phyloP scores from a whole-genome alignment of 352 stramenopile species.

The Phytopythium helicoides region DNA sequence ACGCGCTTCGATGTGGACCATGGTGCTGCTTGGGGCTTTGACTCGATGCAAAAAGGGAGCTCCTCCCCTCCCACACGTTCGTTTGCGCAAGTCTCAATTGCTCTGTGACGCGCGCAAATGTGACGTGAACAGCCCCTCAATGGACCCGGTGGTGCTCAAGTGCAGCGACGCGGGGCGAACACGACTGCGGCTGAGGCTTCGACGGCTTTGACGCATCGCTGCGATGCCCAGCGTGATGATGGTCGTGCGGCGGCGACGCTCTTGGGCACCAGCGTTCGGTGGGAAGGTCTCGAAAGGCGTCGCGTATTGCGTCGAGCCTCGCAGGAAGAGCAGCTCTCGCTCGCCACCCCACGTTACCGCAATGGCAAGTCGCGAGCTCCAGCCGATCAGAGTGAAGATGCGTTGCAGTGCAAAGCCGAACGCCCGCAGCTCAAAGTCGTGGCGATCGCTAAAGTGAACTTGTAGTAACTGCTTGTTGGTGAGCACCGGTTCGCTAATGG shows the following conservation, averaged over 20 bases:
- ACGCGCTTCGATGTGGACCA: constrained; percentile 52
- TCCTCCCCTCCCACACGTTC: no score
- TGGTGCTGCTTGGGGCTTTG: constrained; percentile 6
- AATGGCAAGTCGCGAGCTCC: not conserved
- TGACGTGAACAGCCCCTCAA: no score
- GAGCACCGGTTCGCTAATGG: not conserved
- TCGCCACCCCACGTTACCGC: not conserved
- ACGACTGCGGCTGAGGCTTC: no score
- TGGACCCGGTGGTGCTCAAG: no score
- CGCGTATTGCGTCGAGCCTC: constrained; percentile 1
- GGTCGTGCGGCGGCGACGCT: not conserved
- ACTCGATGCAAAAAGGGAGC: not conserved
- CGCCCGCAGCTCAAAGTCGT: constrained; percentile 1
- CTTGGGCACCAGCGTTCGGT: not conserved
- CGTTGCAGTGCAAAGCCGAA: constrained; percentile 3
- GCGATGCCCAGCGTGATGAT: not conserved
- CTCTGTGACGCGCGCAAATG: no score
- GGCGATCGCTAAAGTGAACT: not conserved
- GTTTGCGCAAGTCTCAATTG: constrained; percentile 1
- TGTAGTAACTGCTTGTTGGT: not conserved
- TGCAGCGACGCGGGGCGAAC: no score
- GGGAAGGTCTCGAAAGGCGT: constrained; percentile 4
- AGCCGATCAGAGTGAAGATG: constrained; percentile 1
- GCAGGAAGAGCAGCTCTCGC: constrained; percentile 4
- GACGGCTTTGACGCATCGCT: no score